phyloP scores from a whole-genome alignment of 1,139 yeast species.

The Zhuliangozyma blackwelliae region DNA sequence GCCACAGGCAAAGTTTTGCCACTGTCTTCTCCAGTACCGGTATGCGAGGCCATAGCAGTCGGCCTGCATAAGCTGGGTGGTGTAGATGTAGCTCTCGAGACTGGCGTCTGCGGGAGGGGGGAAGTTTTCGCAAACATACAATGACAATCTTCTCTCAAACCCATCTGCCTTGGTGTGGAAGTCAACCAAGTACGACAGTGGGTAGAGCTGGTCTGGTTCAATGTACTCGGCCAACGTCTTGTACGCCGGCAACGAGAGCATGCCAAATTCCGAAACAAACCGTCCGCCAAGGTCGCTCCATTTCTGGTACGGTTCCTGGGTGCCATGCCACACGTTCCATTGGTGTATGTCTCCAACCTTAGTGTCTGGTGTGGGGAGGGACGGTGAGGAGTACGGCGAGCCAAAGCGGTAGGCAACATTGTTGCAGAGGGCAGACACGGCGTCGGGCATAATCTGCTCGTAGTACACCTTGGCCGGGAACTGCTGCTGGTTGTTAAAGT shows the following conservation, averaged over 20 bases:
- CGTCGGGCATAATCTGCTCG: slow-evolving; percentile 31
- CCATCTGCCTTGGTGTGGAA: slow-evolving; percentile 44
- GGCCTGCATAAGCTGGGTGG: slow-evolving; percentile 47
- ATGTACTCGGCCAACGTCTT: slow-evolving; percentile 26
- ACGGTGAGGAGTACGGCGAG: slow-evolving; percentile 31
- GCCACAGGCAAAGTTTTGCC: slow-evolving; percentile 36
- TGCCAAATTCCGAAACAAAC: slow-evolving; percentile 46
- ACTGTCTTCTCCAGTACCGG: slow-evolving; percentile 42
- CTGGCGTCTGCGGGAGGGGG: slow-evolving; percentile 26
- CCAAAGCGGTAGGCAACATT: slow-evolving; percentile 36
- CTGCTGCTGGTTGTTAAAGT: slow-evolving; percentile 20
- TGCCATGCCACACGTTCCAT: slow-evolving; percentile 51
- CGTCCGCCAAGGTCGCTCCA: slow-evolving; percentile 38
- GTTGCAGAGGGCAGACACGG: slow-evolving; percentile 17
- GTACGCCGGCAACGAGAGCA: slow-evolving; percentile 35
- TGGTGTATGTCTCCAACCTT: slow-evolving; percentile 45
- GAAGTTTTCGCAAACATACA: slow-evolving; percentile 39
- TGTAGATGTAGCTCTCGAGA: slow-evolving; percentile 41
- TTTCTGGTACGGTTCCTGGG: slow-evolving; percentile 39
- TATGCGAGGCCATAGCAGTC: slow-evolving; percentile 47
- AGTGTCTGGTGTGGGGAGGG: slow-evolving; percentile 22
- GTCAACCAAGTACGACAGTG: slow-evolving; percentile 35
- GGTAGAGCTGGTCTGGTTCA: slow-evolving; percentile 27
- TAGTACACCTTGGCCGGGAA: slow-evolving; percentile 41
- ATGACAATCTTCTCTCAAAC: slow-evolving; percentile 39